Evolutionary conservation across 2,329 filamentous ascomycete genomes (phyloP), one percentile per base, ranked within the genome.

Genomic region (Boeremia lycopersici): DNA sequence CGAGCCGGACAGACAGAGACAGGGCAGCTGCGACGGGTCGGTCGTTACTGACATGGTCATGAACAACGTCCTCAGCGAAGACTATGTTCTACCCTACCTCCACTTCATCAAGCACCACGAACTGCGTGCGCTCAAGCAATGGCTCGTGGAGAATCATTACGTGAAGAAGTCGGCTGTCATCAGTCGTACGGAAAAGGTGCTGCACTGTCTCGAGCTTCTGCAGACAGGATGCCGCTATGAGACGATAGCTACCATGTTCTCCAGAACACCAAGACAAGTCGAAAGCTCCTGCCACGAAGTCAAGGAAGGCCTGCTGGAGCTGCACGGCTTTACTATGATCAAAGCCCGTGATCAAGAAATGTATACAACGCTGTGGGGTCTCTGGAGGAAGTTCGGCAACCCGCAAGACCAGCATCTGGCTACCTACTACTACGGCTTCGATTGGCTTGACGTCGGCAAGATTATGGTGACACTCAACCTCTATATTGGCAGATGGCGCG

Each of bases 401-500:
- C 35, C 46, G 4, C 47, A 43, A 4, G 49, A 42, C 4, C 44
- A 49, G 23, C 36, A 42, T 7, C 47, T 36, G 12, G 61, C 59
- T 10, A 57, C 45, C 2, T 40, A 53, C 23, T 70, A 69, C 51
- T 71, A 67, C 40, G 62, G 60, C 15, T 70, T 68, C 52, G 46
- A 50, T 33, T 54, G 41, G 53, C 33, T 51, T 11, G 61, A 67
- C 7, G 30, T 70, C 2, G 51, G 53, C 36, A 65, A 67, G 30
- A 65, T 70, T 13, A 56, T 71, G 29, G 56, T 65, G 12, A 65
- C 64, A 48, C 55, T 72, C 13, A 72, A 70, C 17, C 34, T 70
- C 25, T 72, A 64, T 50, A 70, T 72, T 40, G 68, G 68, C 10
- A 43, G 69, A 39, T 71, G 62, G 59, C 63, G 67, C 25, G 61